Percentiles rank a stretch among this genome's conserved stretches.
phyloP scores from a whole-genome alignment of 1,284 basidiomycete species.

The Agaricales sp. region DNA sequence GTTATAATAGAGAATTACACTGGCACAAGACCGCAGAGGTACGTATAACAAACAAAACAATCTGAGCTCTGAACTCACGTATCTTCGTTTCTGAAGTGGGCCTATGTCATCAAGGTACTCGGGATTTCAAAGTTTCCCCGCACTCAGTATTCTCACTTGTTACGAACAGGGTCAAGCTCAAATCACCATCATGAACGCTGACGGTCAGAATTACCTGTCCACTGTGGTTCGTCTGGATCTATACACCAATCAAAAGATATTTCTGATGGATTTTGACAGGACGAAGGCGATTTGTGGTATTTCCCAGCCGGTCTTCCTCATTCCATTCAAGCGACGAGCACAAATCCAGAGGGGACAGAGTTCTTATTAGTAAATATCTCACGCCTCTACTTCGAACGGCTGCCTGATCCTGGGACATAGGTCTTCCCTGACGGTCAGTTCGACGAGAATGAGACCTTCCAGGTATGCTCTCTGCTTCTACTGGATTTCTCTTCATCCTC shows the following conservation, averaged over 20 bases:
- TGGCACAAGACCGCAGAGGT: slow-evolving; percentile 48
- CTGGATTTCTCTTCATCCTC: not conserved
- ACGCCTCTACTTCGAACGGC: too few species aligned
- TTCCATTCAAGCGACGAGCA: slow-evolving; percentile 42
- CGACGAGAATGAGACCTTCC: slow-evolving; percentile 48
- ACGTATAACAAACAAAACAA: slow-evolving; percentile 4
- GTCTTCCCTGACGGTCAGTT: slow-evolving; percentile 46
- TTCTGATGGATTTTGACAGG: slow-evolving; percentile 12
- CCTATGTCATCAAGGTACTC: slow-evolving; percentile 32
- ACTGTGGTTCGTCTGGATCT: slow-evolving; percentile 27
- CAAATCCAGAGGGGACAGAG: slow-evolving; percentile 37
- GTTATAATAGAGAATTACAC: slow-evolving; percentile 36
- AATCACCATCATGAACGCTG: slow-evolving; percentile 37
- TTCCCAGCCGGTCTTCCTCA: slow-evolving; percentile 46
- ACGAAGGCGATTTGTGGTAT: slow-evolving; percentile 44
- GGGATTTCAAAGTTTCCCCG: too few species aligned
- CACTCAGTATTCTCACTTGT: too few species aligned
- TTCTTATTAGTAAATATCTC: slow-evolving; percentile 33
- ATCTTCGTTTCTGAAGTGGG: slow-evolving; percentile 26
- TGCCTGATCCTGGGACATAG: not conserved
- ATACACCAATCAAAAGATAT: not conserved
- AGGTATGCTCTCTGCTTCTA: slow-evolving; percentile 8
- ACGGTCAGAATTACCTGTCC: slow-evolving; percentile 36
- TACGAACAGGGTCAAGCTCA: slow-evolving; percentile 27
- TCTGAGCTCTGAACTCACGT: slow-evolving; percentile 1